Evolutionary conservation across 1,284 basidiomycete species (phyloP).

Genomic region (Moesziomyces sp.): DNA sequence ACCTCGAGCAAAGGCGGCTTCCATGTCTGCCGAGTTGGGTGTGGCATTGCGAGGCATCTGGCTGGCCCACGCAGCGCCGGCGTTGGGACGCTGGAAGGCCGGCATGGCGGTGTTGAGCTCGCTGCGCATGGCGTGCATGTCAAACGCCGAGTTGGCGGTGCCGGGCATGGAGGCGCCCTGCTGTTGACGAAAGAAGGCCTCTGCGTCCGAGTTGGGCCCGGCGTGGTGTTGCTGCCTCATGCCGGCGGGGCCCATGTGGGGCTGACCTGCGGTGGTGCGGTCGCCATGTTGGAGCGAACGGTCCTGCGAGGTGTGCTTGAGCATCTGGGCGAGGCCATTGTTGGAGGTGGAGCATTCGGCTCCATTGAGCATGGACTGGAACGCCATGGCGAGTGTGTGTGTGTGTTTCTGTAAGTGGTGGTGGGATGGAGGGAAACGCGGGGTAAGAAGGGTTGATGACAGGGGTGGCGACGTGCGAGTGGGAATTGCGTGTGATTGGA

Average conservation of each 20-base stretch:
- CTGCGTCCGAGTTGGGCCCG: slow-evolving; percentile 48
- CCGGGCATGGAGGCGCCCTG: slow-evolving; percentile 30
- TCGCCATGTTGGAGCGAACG: slow-evolving; percentile 77
- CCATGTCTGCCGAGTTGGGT: slow-evolving; percentile 42
- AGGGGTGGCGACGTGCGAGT: neutral
- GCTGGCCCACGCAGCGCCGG: slow-evolving; percentile 50
- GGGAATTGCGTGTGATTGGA: slow-evolving; percentile 16
- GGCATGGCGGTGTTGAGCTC: slow-evolving; percentile 37
- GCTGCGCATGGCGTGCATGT: slow-evolving; percentile 56
- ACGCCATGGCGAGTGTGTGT: slow-evolving; percentile 60
- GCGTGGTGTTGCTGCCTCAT: slow-evolving; percentile 47
- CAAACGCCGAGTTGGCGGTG: slow-evolving; percentile 44
- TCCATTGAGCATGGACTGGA: slow-evolving; percentile 80
- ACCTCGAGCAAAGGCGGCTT: slow-evolving; percentile 49
- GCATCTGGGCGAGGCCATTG: slow-evolving; percentile 88
- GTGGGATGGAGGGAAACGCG: neutral
- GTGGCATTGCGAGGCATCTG: slow-evolving; percentile 52
- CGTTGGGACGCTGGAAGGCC: slow-evolving; percentile 27
- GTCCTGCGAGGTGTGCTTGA: slow-evolving; percentile 91
- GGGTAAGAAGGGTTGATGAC: neutral
- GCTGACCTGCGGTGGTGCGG: slow-evolving; percentile 45
- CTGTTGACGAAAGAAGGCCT: slow-evolving; percentile 62
- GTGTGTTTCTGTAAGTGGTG: slow-evolving; percentile 1
- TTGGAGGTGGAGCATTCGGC: slow-evolving; percentile 86
- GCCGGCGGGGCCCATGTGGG: slow-evolving; percentile 30